A percentile compares a stretch with the other conserved stretches of the same genome.
These are phyloP conservation scores for Exophiala sp. DNA, from an alignment of 2,329 filamentous ascomycete genomes.

Conservation along the genomic window DNA sequence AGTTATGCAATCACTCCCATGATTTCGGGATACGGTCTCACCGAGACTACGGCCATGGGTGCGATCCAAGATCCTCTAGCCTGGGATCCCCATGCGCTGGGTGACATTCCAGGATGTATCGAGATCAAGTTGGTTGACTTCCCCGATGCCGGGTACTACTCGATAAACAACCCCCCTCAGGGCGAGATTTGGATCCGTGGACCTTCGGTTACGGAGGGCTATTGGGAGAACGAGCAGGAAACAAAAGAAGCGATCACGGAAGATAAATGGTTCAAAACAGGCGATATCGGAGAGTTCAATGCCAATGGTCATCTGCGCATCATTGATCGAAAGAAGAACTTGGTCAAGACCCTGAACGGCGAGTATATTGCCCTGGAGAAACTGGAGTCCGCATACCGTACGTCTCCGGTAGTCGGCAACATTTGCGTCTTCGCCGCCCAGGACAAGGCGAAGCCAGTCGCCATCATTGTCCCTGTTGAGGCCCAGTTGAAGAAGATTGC, in stretches of 20 bases:
- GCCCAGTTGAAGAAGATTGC: slow-evolving; percentile 52
- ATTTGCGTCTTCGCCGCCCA: slow-evolving; percentile 79
- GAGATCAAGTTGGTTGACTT: slow-evolving; percentile 92
- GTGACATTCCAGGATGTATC: slow-evolving; percentile 67
- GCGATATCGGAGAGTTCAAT: slow-evolving; percentile 90
- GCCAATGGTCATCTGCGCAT: slow-evolving; percentile 71
- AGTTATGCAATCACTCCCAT: slow-evolving; percentile 90
- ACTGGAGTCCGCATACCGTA: slow-evolving; percentile 85
- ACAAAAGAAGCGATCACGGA: slow-evolving; percentile 68
- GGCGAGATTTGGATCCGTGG: slow-evolving; percentile 91
- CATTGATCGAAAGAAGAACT: slow-evolving; percentile 96
- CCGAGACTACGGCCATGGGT: slow-evolving; percentile 72
- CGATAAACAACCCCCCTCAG: slow-evolving; percentile 69
- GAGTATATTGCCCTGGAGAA: slow-evolving; percentile 98
- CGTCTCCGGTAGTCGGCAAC: slow-evolving; percentile 70
- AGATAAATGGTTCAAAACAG: slow-evolving; percentile 96
- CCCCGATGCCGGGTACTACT: slow-evolving; percentile 77
- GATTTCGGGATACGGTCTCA: slow-evolving; percentile 89
- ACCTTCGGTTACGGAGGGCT: slow-evolving; percentile 64
- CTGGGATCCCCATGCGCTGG: slow-evolving; percentile 71
- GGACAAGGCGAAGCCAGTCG: slow-evolving; percentile 70
- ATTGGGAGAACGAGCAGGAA: slow-evolving; percentile 81
- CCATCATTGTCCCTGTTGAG: slow-evolving; percentile 65
- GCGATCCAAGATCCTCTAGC: slow-evolving; percentile 64
- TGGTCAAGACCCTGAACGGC: slow-evolving; percentile 90